These are phyloP conservation scores for Poa annua DNA, from an alignment of 176 grass and related monocot species.

Conservation along the genomic window DNA sequence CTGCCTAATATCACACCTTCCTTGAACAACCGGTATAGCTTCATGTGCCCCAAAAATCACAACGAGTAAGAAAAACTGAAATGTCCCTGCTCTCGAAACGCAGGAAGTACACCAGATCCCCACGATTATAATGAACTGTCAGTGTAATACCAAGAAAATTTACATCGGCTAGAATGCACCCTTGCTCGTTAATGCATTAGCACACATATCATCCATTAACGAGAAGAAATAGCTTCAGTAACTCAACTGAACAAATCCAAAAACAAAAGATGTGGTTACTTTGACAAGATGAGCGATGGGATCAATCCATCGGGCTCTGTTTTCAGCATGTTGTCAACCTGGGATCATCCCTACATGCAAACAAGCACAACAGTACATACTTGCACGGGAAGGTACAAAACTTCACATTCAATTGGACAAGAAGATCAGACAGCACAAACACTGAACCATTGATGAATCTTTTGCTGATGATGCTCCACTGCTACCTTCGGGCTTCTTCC, in stretches of 20 bases:
- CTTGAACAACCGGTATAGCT: too few relatives aligned
- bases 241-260: conserved; percentile 3
- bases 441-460: conserved; percentile 93
- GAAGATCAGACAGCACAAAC: neutral
- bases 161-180: conserved; percentile 14
- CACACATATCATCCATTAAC: conserved; percentile 24
- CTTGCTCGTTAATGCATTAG: conserved; percentile 50
- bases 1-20: too few relatives aligned
- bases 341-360: conserved; percentile 56
- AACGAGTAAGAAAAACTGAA: neutral
- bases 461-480: conserved; percentile 93
- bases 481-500: conserved; percentile 76
- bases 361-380: conserved; percentile 17
- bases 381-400: neutral
- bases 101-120: too few relatives aligned
- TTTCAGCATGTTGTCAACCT: conserved; percentile 83
- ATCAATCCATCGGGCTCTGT: conserved; percentile 79
- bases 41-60: too few relatives aligned
- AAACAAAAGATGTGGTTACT: conserved; percentile 49
- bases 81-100: too few relatives aligned
- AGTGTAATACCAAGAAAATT: too few relatives aligned
- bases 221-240: conserved; percentile 35
- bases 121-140: too few relatives aligned
- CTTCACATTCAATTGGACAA: neutral
- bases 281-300: conserved; percentile 92